These are phyloP conservation scores for Emmonsia crescens DNA, from an alignment of 2,329 filamentous ascomycete genomes.

Conservation along the genomic window DNA sequence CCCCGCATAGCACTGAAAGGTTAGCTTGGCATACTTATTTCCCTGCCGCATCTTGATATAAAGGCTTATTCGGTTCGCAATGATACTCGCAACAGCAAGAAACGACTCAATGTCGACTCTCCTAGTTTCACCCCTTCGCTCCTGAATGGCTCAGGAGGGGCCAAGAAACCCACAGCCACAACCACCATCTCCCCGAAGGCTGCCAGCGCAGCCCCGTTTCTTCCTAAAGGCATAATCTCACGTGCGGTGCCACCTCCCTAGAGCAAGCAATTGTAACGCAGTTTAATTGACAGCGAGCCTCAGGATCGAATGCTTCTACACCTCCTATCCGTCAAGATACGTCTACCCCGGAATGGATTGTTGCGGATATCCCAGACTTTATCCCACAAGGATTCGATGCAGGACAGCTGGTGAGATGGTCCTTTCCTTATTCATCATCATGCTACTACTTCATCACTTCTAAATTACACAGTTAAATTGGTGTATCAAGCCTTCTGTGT, in stretches of 20 bases:
- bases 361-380: slow-evolving; percentile 38
- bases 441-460: neutral
- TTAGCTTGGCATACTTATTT: slow-evolving; percentile 16
- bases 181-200: slow-evolving; percentile 71
- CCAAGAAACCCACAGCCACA: slow-evolving; percentile 56
- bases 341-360: slow-evolving; percentile 33
- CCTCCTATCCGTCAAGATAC: slow-evolving; percentile 31
- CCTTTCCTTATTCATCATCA: neutral
- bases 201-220: slow-evolving; percentile 63
- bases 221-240: slow-evolving; percentile 27
- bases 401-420: slow-evolving; percentile 31
- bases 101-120: slow-evolving; percentile 86
- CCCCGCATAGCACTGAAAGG: slow-evolving; percentile 31
- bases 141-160: slow-evolving; percentile 26
- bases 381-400: slow-evolving; percentile 43
- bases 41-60: neutral
- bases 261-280: slow-evolving; percentile 4
- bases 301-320: slow-evolving; percentile 33
- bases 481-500: neutral
- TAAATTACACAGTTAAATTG: neutral
- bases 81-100: slow-evolving; percentile 35
- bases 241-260: slow-evolving; percentile 19
- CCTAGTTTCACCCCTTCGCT: slow-evolving; percentile 76
- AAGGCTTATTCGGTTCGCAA: neutral
- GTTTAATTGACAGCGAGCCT: slow-evolving; percentile 7